These are phyloP conservation scores for Simplicillium aogashimaense DNA, from an alignment of 2,329 filamentous ascomycete genomes.

Conservation along the genomic window DNA sequence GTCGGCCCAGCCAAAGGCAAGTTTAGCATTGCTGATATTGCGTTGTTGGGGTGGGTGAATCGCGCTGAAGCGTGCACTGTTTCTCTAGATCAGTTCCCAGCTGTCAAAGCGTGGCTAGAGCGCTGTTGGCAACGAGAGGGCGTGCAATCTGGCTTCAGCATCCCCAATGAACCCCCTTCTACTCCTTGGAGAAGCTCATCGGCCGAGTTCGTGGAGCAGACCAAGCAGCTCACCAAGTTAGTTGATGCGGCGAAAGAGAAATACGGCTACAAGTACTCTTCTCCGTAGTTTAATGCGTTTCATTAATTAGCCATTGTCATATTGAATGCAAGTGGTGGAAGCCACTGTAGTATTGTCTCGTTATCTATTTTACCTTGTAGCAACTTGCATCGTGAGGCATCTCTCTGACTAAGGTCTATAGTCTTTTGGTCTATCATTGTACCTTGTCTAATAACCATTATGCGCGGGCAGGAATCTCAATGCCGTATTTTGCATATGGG, in stretches of 20 bases:
- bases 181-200: slow-evolving; percentile 7
- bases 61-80: slow-evolving; percentile 31
- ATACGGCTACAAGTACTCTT: slow-evolving; percentile 36
- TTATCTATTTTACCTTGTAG: no score
- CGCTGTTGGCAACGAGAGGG: slow-evolving; percentile 56
- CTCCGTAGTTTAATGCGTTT: slow-evolving; percentile 18
- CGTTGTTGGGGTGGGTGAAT: slow-evolving; percentile 60
- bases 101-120: slow-evolving; percentile 65
- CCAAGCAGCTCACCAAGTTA: slow-evolving; percentile 17
- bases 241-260: slow-evolving; percentile 32
- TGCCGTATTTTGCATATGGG: slow-evolving; percentile 49
- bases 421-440: no score
- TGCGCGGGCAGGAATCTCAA: slow-evolving; percentile 26
- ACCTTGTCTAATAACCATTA: no score
- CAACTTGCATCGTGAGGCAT: no score
- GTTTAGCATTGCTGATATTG: slow-evolving; percentile 62
- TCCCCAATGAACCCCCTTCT: slow-evolving; percentile 48
- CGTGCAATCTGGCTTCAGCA: slow-evolving; percentile 62
- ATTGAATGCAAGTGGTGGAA: no score
- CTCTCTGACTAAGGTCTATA: no score
- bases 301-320: no score
- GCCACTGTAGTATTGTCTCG: no score
- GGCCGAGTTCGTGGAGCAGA: slow-evolving; percentile 11
- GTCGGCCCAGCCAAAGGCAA: slow-evolving; percentile 44
- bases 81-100: slow-evolving; percentile 50